A percentile compares a stretch with the other conserved stretches of the same genome.
Evolutionary conservation across 2,329 filamentous ascomycete genomes (phyloP).

Genomic region (Penicillium sp.): DNA sequence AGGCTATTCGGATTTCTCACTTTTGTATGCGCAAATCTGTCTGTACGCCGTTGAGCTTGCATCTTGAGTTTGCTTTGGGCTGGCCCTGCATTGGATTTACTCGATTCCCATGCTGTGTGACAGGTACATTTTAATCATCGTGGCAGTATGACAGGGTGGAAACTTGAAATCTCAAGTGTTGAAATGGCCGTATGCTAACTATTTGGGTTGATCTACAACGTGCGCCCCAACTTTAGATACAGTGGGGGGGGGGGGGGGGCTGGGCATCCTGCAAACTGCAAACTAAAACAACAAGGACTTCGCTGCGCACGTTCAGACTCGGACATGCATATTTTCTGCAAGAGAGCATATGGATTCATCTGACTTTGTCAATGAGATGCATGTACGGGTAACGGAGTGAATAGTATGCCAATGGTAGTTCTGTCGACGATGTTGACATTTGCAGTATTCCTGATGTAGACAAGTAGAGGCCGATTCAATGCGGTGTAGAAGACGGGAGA

Average conservation of each 20-base stretch:
- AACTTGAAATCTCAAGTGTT: not conserved
- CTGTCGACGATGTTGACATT: too few species aligned
- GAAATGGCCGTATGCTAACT: not conserved
- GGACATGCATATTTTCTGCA: not conserved
- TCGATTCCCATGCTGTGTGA: not conserved
- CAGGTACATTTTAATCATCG: not conserved
- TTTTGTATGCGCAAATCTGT: constrained; percentile 2
- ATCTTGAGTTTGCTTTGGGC: constrained; percentile 8
- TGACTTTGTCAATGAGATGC: too few species aligned
- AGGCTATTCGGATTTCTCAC: constrained; percentile 25
- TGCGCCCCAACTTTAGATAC: constrained; percentile 3
- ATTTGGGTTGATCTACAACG: constrained; percentile 2
- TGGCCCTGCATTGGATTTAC: not conserved
- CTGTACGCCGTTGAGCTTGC: constrained; percentile 7
- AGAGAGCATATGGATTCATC: too few species aligned
- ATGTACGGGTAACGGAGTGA: too few species aligned
- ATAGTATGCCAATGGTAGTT: too few species aligned
- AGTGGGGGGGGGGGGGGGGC: constrained; percentile 5
- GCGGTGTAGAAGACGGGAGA: not conserved
- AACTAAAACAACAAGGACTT: not conserved
- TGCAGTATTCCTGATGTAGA: not conserved
- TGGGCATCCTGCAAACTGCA: constrained; percentile 4
- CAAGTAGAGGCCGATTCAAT: too few species aligned
- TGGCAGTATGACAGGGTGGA: not conserved
- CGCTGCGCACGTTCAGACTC: constrained; percentile 1